Base-by-base conservation (phyloP, 2,329 filamentous ascomycete genomes). In the Lecanosticta acicola region DNA sequence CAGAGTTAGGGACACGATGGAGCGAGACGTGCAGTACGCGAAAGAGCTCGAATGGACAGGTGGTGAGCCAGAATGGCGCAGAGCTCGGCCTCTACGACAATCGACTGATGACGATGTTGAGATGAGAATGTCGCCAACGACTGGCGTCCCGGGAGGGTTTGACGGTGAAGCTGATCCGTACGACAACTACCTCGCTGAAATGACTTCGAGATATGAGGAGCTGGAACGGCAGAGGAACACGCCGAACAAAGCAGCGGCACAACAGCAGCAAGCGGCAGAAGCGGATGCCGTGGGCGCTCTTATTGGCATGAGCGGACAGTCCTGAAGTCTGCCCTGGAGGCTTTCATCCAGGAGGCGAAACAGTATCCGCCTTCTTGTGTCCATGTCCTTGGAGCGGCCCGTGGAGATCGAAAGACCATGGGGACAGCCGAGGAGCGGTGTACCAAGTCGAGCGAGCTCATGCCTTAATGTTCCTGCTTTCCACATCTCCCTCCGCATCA, bases 21-120 rank as follows among this genome's bases (percentile, higher is more conserved):
- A 68, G 43, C 52, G 58, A 26, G 70, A 73, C 43, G 54, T 66
- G 7, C 46, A 49, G 26, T 61, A 63, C 1, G 59, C 65, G 1
- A 67, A 62, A 43, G 49, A 51, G 20, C 46, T 71, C 32, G 45
- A 39, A 10, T 63, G 59, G 60, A 55, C 53, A 8, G 51, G 54
- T 7, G 51, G 48, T 17, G 47, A 54, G 29, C 58, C 59, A 2
- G 19, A 26, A 40, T 58, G 54, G 57, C 54, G 59, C 19, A 45
- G 29, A n/a, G 38, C 46, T 11, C 41, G 41, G 13, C 39, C 39
- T 24, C 19, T 29, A 19, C 35, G 37, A 4, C 35, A 41, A 14
- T 40, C 44, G 17, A 41, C 33, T 11, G 41, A 42, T 13, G 39
- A 46, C n/a, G 51, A 49, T n/a, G 43, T 45, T 21, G 46, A 48